phyloP scores from a whole-genome alignment of 2,329 filamentous ascomycete species.

The Whalleya microplaca region DNA sequence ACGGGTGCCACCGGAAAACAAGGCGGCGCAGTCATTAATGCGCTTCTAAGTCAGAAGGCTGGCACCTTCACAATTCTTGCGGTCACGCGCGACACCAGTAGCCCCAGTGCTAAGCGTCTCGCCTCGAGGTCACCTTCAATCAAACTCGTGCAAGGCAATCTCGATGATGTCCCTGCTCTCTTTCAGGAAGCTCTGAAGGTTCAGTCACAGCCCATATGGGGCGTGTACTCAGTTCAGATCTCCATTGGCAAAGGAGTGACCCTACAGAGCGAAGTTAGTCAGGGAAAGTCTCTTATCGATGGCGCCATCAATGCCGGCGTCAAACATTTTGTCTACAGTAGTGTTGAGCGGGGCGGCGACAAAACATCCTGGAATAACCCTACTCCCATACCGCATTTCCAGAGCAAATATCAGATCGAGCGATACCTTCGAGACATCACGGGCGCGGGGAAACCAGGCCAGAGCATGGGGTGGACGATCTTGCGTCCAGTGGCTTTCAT shows the following conservation, averaged over 20 bases:
- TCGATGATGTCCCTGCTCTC: conserved; percentile 54
- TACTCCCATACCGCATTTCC: conserved; percentile 65
- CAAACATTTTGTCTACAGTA: conserved; percentile 65
- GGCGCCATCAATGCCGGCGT: conserved; percentile 59
- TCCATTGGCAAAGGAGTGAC: conserved; percentile 42
- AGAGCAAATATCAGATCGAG: conserved; percentile 64
- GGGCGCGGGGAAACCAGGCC: conserved; percentile 37
- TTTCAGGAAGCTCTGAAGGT: conserved; percentile 43
- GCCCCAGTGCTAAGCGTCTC: conserved; percentile 52
- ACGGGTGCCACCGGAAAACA: conserved; percentile 54
- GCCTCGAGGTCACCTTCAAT: conserved; percentile 45
- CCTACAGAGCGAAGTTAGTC: conserved; percentile 42
- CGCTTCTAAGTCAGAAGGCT: conserved; percentile 39
- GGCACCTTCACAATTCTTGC: conserved; percentile 52
- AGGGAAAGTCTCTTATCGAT: conserved; percentile 63
- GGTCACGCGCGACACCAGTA: conserved; percentile 58
- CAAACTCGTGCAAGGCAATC: conserved; percentile 52
- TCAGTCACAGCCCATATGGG: conserved; percentile 49
- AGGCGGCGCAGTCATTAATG: conserved; percentile 48
- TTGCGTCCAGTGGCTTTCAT: conserved; percentile 66
- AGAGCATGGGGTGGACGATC: conserved; percentile 61
- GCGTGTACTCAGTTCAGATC: conserved; percentile 61
- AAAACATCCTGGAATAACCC: conserved; percentile 52
- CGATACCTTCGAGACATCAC: conserved; percentile 56
- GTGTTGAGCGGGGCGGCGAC: conserved; percentile 64